Conservation (phyloP, 176 grass and related monocot species). For the Rhynchospora pubera region DNA sequence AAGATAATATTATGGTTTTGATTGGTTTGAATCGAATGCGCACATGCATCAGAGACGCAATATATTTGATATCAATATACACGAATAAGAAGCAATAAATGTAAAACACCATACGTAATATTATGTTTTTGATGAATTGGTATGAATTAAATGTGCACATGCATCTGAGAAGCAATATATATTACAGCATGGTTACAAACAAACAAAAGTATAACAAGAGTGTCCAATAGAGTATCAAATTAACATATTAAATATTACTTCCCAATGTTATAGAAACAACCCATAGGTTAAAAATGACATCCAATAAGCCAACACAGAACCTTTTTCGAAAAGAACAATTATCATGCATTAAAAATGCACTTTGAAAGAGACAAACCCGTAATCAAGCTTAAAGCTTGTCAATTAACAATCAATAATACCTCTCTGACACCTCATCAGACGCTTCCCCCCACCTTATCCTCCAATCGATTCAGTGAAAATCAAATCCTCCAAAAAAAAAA, state of each 20-base stretch:
- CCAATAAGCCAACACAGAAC: neutral
- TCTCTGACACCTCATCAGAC: conserved; percentile 19
- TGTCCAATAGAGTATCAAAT: neutral
- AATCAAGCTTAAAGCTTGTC: conserved; percentile 16
- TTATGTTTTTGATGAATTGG: neutral
- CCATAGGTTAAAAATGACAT: neutral
- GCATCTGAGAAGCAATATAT: neutral
- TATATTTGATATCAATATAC: neutral
- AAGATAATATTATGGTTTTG: neutral
- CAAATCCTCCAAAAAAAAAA: conserved; percentile 2
- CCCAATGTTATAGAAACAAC: neutral
- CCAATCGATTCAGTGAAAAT: neutral
- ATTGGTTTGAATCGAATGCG: neutral
- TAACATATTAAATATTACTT: neutral
- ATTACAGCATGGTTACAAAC: neutral
- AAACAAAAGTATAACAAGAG: neutral
- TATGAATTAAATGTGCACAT: neutral
- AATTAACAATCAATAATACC: conserved; percentile 18
- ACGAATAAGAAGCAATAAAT: too few relatives aligned
- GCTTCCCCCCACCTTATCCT: conserved; percentile 18
- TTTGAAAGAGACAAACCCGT: conserved; percentile 16
- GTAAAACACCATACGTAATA: neutral
- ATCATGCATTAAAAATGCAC: neutral
- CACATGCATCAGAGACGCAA: neutral
- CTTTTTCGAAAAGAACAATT: neutral